Evolutionary conservation across 2,329 filamentous ascomycete species (phyloP).

Genomic region (Fusarium coffeatum): DNA sequence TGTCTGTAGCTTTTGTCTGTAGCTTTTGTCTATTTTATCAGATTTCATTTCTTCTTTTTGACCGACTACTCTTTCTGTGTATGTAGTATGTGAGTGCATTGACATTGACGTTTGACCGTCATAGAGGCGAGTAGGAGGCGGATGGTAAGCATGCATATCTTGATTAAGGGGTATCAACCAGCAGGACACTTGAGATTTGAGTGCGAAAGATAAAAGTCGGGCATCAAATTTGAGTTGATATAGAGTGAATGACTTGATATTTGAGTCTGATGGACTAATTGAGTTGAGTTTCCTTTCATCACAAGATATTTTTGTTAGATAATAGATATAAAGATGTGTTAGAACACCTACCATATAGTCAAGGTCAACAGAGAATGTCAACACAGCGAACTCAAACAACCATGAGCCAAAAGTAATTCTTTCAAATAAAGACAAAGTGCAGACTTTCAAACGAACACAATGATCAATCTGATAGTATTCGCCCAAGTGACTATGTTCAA

Average conservation of each 20-base stretch:
- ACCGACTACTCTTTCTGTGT: background rate
- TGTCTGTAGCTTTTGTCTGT: background rate
- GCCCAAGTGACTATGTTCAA: background rate
- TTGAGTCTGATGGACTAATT: background rate
- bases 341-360: background rate
- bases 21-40: background rate
- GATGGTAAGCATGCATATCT: background rate
- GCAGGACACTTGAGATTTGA: background rate
- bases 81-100: background rate
- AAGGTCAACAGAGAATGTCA: background rate
- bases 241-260: background rate
- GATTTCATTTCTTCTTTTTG: background rate
- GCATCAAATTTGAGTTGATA: rapidly evolving
- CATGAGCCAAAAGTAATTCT: background rate
- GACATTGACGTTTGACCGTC: background rate
- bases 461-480: background rate
- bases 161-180: background rate
- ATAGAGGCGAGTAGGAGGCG: background rate
- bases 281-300: background rate
- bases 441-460: background rate
- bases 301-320: background rate
- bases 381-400: background rate
- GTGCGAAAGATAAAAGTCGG: background rate
- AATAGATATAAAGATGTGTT: rapidly evolving
- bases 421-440: background rate